Conservation (phyloP, 2,329 filamentous ascomycete species). For the Atkinsonella hypoxylon region DNA sequence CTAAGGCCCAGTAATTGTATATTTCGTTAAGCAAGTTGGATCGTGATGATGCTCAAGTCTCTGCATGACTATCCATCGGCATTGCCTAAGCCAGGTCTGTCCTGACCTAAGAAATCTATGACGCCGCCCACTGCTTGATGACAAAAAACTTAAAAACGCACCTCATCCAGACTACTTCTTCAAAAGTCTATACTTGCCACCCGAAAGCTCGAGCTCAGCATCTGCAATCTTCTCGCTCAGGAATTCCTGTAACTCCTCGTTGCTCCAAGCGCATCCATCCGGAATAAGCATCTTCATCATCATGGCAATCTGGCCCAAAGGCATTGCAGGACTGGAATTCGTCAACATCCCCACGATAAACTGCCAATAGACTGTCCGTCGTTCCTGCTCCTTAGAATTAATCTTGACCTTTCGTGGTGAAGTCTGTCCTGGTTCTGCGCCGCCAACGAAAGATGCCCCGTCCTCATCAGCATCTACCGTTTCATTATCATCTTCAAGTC, state of each 20-base stretch:
- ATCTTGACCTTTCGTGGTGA: constrained; percentile 42
- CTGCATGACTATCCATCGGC: too few species aligned
- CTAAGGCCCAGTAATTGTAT: too few species aligned
- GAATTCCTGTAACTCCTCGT: constrained; percentile 77
- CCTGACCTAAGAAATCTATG: neutral
- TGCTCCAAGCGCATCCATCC: constrained; percentile 79
- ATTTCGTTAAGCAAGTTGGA: too few species aligned
- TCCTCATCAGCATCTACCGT: constrained; percentile 20
- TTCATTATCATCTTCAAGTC: constrained; percentile 30
- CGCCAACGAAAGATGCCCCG: constrained; percentile 14
- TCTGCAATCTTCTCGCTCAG: constrained; percentile 64
- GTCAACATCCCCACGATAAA: constrained; percentile 94
- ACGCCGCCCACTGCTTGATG: neutral
- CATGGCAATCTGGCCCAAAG: constrained; percentile 69
- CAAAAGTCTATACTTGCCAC: constrained; percentile 57
- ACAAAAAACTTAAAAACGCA: neutral
- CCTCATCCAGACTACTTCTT: constrained; percentile 35
- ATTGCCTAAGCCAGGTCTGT: too few species aligned
- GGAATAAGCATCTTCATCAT: constrained; percentile 91
- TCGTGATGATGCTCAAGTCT: too few species aligned
- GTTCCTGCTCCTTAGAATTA: constrained; percentile 51
- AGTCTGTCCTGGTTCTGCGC: constrained; percentile 14
- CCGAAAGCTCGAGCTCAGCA: constrained; percentile 55
- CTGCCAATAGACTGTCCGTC: constrained; percentile 64
- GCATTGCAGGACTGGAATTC: constrained; percentile 73